Conservation (phyloP, 495 filamentous ascomycete species). For the Aspergillus conjunctus region DNA sequence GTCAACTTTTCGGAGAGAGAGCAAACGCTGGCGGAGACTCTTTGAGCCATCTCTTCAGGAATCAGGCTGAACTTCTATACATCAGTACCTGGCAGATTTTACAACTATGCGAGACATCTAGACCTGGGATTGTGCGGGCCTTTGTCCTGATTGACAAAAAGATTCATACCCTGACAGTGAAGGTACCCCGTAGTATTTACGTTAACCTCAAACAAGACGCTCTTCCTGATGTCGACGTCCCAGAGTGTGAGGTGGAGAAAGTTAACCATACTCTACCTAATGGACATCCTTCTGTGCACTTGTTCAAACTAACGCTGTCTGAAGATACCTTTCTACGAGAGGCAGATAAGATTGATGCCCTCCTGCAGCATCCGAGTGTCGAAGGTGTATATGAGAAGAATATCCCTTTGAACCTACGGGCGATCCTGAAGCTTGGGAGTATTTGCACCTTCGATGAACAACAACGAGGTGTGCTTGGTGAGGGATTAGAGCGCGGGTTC, state of each 20-base stretch:
- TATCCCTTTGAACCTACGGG: conserved; percentile 79
- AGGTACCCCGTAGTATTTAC: conserved; percentile 86
- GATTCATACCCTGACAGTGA: conserved; percentile 82
- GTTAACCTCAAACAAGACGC: conserved; percentile 87
- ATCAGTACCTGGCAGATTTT: conserved; percentile 93
- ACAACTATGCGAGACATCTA: conserved; percentile 77
- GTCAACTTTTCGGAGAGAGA: conserved; percentile 92
- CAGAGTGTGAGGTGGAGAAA: conserved; percentile 85
- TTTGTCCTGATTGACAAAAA: conserved; percentile 93
- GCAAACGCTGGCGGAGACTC: conserved; percentile 65
- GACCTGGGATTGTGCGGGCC: conserved; percentile 81
- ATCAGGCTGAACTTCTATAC: conserved; percentile 86
- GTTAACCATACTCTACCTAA: conserved; percentile 91
- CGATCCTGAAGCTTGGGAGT: conserved; percentile 85
- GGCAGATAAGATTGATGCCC: conserved; percentile 71
- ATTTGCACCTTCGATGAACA: conserved; percentile 93
- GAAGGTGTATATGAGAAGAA: conserved; percentile 97
- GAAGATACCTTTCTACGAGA: conserved; percentile 87
- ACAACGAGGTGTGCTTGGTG: conserved; percentile 88
- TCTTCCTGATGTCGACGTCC: conserved; percentile 85
- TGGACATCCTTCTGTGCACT: conserved; percentile 87
- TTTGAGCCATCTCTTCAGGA: conserved; percentile 85
- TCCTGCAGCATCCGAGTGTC: conserved; percentile 91
- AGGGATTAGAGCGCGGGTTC: conserved; percentile 91
- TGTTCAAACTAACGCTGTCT: conserved; percentile 89